A percentile compares a stretch with the other conserved stretches of the same genome.
Evolutionary conservation across 1,284 basidiomycete species (phyloP).

Genomic region (Vanrija sp.): DNA sequence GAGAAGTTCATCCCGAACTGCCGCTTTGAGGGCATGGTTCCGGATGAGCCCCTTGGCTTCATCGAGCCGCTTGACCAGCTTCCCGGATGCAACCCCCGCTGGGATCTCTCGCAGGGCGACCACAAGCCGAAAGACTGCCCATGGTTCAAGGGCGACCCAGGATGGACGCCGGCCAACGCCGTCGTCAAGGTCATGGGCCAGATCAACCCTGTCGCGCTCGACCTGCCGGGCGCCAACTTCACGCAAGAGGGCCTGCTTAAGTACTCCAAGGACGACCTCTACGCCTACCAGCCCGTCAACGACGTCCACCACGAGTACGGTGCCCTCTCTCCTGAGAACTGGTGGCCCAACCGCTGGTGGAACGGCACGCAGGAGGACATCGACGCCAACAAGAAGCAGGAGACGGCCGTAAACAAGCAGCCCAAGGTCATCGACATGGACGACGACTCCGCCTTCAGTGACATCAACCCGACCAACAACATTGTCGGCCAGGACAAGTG

Average conservation of each 20-base stretch:
- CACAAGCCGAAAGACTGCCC: not conserved
- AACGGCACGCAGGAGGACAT: not conserved
- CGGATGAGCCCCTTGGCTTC: not conserved
- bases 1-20: not conserved
- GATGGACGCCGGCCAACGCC: not conserved
- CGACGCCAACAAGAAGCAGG: not conserved
- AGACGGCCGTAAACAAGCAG: not conserved
- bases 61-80: conserved; percentile 23
- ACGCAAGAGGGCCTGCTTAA: too few relatives aligned
- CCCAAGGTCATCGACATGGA: not conserved
- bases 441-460: too few relatives aligned
- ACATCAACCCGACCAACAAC: too few relatives aligned
- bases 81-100: conserved; percentile 37
- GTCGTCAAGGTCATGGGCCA: not conserved
- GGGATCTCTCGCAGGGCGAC: conserved; percentile 13
- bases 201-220: not conserved
- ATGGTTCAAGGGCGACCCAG: not conserved
- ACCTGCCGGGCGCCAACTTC: too few relatives aligned
- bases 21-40: not conserved
- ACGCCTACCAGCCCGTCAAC: too few relatives aligned
- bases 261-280: too few relatives aligned
- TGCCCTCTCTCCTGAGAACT: too few relatives aligned
- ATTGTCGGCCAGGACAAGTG: too few relatives aligned
- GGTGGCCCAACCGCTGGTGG: not conserved
- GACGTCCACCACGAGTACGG: too few relatives aligned